Base-by-base conservation (phyloP, 768 basidiomycete genomes). In the Suillus paluster region DNA sequence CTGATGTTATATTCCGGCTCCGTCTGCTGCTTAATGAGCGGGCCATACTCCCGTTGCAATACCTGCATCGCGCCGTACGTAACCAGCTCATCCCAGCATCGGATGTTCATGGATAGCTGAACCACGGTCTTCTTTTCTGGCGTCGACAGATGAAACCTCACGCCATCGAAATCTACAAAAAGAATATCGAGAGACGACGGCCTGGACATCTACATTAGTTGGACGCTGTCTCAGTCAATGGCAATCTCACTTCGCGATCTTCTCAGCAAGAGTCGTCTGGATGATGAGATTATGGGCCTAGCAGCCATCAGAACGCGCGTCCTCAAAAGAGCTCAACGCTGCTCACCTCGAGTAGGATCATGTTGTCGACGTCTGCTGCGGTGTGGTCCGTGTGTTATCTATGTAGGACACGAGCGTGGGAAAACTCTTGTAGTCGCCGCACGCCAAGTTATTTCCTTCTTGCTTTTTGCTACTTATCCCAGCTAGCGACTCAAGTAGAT, bases 141-240 rank as follows among this genome's bases (percentile, higher is more conserved):
- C 0, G 95, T 95, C 15, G 92, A 92, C 52, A 99, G 78, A 75
- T 91, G 96, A 79, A 98, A 99, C 48, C 95, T 87, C 58, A 98
- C 95, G 54, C 94, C 91, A 73, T 99, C 97, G 68, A 95, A 99
- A 78, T 99, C 97, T 58, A 99, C 97, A 69, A 99, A 99, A 61
- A 93, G 86, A 60, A 99, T 91, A 79, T 99, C 97, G 63, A 98
- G 82, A 34, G 91, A 88, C 7, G 91, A 87, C 15, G 97, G 95
- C 75, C 96, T 99, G 73, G 30, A 59, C 23, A 64, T 41, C 63
- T 70, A n/a, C 50, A 72, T 70, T 63, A 66, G 48, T 54, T 30
- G 30, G 57, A 59, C 15, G 44, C 25, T 53, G 63, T 66, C 53
- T 48, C 17, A 45, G 17, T 52, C 59, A 27, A 46, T 34, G 56